Conservation (phyloP, 1,284 basidiomycete species). For the Ceratobasidium sp. region DNA sequence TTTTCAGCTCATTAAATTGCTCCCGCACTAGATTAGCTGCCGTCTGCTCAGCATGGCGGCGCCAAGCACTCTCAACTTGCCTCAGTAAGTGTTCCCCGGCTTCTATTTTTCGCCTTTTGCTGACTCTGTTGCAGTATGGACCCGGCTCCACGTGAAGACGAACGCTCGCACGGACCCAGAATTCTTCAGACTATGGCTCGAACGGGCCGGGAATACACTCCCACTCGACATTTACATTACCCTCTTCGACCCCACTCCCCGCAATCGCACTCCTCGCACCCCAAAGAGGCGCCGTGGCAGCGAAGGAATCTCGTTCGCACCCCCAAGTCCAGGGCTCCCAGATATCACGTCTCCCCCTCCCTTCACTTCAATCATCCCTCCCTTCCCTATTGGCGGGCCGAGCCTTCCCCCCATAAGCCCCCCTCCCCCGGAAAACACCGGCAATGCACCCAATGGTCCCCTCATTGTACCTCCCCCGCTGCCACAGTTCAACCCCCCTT, state of each 20-base stretch:
- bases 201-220: conserved; percentile 33
- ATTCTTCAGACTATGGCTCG: conserved; percentile 37
- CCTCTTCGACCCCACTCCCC: conserved; percentile 27
- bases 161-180: conserved; percentile 22
- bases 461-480: conserved; percentile 13
- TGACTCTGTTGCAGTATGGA: conserved; percentile 24
- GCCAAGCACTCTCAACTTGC: conserved; percentile 35
- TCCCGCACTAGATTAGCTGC: not conserved
- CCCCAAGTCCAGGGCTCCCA: conserved; percentile 32
- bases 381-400: conserved; percentile 16
- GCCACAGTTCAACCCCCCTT: conserved; percentile 34
- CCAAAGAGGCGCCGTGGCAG: conserved; percentile 14
- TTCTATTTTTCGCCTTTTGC: conserved; percentile 10
- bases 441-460: not conserved
- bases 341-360: conserved; percentile 26
- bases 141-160: conserved; percentile 27
- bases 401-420: conserved; percentile 12
- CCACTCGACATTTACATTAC: conserved; percentile 31
- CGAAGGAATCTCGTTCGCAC: conserved; percentile 31
- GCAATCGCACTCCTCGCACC: conserved; percentile 6
- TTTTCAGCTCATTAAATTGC: not conserved
- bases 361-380: conserved; percentile 20
- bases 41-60: conserved; percentile 35
- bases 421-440: conserved; percentile 9
- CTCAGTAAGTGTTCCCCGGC: conserved; percentile 19